phyloP scores from a whole-genome alignment of 2,329 filamentous ascomycete species.

The Arthrobotrys sinensis region DNA sequence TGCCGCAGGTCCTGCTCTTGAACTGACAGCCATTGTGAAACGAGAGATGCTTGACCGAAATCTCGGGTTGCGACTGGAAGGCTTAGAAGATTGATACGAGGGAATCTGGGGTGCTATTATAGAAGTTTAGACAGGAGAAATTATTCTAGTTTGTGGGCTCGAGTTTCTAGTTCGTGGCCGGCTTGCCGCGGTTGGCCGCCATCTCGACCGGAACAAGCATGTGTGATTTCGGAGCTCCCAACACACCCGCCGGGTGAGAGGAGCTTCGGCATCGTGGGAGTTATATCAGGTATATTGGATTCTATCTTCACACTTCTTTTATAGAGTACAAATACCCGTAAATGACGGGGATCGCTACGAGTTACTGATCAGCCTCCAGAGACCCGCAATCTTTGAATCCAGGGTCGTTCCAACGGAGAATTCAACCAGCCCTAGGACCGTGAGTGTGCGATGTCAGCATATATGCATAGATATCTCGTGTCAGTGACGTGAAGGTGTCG shows the following conservation, averaged over 20 bases:
- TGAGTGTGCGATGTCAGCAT: slow-evolving; percentile 1
- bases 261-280: slow-evolving; percentile 36
- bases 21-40: slow-evolving; percentile 52
- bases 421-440: slow-evolving; percentile 40
- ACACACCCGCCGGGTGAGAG: slow-evolving; percentile 38
- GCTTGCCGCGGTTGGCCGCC: slow-evolving; percentile 55
- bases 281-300: slow-evolving; percentile 3
- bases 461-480: background rate
- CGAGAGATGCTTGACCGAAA: background rate
- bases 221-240: slow-evolving; percentile 37
- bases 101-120: background rate
- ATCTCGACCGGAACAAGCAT: slow-evolving; percentile 21
- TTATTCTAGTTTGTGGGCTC: slow-evolving; percentile 13
- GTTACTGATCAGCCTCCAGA: slow-evolving; percentile 53
- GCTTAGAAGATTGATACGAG: background rate
- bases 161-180: slow-evolving; percentile 29
- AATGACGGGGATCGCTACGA: slow-evolving; percentile 27
- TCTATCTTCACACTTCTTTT: background rate
- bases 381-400: slow-evolving; percentile 45
- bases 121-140: slow-evolving; percentile 10
- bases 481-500: background rate
- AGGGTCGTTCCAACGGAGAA: slow-evolving; percentile 51
- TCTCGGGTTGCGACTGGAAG: background rate
- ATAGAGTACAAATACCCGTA: background rate
- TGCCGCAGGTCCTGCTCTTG: slow-evolving; percentile 41